Evolutionary conservation across 768 basidiomycete genomes (phyloP).

Genomic region (Rhizopogon vinicolor): DNA sequence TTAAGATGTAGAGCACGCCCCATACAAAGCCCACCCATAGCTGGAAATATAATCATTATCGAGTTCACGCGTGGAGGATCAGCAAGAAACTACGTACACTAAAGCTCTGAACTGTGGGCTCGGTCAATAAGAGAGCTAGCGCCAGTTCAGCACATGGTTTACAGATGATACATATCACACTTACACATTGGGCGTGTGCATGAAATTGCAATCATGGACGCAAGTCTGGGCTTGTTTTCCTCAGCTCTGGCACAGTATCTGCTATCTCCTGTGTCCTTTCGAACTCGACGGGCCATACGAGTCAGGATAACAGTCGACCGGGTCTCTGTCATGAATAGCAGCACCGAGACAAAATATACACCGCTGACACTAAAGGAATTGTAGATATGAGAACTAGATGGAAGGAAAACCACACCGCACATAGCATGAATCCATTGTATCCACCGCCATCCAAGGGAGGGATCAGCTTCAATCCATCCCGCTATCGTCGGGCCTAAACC

Average conservation of each 20-base stretch:
- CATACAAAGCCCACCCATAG: slow-evolving; percentile 73
- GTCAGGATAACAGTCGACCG: slow-evolving; percentile 67
- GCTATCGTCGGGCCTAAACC: slow-evolving; percentile 61
- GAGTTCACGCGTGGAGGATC: neutral
- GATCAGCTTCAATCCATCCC: slow-evolving; percentile 63
- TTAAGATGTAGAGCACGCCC: slow-evolving; percentile 69
- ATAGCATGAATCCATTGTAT: slow-evolving; percentile 80
- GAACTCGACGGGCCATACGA: slow-evolving; percentile 53
- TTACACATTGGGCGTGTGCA: slow-evolving; percentile 67
- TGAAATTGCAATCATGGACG: slow-evolving; percentile 62
- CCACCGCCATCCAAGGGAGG: slow-evolving; percentile 68
- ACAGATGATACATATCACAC: slow-evolving; percentile 20
- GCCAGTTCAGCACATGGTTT: neutral
- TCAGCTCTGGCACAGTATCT: slow-evolving; percentile 63
- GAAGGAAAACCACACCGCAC: slow-evolving; percentile 25
- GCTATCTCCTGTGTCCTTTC: slow-evolving; percentile 60
- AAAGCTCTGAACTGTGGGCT: slow-evolving; percentile 72
- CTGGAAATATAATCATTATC: slow-evolving; percentile 28
- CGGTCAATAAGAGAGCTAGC: slow-evolving; percentile 31
- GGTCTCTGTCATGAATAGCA: slow-evolving; percentile 67
- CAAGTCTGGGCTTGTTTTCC: slow-evolving; percentile 51
- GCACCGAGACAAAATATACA: slow-evolving; percentile 43
- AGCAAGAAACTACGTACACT: slow-evolving; percentile 40
- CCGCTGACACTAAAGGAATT: slow-evolving; percentile 42
- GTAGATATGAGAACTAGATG: neutral